Conservation (phyloP, 2,329 filamentous ascomycete species). For the Hypomyces perniciosus region DNA sequence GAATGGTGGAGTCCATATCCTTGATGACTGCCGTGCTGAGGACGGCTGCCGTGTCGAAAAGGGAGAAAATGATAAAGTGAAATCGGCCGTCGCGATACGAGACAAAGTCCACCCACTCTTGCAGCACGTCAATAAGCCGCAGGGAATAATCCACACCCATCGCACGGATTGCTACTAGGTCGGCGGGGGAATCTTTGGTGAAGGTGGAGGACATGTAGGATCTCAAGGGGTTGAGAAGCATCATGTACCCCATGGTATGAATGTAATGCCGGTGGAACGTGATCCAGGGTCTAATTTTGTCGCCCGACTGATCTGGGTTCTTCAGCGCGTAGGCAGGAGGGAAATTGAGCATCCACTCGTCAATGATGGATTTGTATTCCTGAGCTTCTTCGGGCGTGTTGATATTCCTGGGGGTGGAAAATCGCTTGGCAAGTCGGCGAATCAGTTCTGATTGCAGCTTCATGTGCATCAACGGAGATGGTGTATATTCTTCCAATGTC, state of each 20-base stretch:
- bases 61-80: slow-evolving; percentile 44
- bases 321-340: slow-evolving; percentile 34
- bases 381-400: slow-evolving; percentile 22
- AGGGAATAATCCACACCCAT: slow-evolving; percentile 38
- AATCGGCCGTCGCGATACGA: slow-evolving; percentile 42
- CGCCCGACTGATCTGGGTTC: slow-evolving; percentile 35
- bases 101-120: slow-evolving; percentile 36
- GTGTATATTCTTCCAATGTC: slow-evolving; percentile 22
- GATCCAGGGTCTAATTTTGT: slow-evolving; percentile 35
- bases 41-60: slow-evolving; percentile 46
- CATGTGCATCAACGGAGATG: slow-evolving; percentile 26
- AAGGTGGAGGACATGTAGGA: slow-evolving; percentile 36
- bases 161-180: slow-evolving; percentile 30
- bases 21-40: slow-evolving; percentile 46
- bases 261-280: slow-evolving; percentile 41
- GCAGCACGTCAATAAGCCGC: slow-evolving; percentile 34
- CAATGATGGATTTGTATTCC: slow-evolving; percentile 25
- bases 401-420: slow-evolving; percentile 22
- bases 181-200: slow-evolving; percentile 20
- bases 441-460: slow-evolving; percentile 25
- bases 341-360: slow-evolving; percentile 37
- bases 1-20: slow-evolving; percentile 34
- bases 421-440: slow-evolving; percentile 19
- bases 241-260: slow-evolving; percentile 38
- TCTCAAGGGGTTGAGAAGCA: slow-evolving; percentile 42